These are phyloP conservation scores for Trebouxia gelatinosa DNA, from an alignment of 163 green algal species.

Conservation along the genomic window DNA sequence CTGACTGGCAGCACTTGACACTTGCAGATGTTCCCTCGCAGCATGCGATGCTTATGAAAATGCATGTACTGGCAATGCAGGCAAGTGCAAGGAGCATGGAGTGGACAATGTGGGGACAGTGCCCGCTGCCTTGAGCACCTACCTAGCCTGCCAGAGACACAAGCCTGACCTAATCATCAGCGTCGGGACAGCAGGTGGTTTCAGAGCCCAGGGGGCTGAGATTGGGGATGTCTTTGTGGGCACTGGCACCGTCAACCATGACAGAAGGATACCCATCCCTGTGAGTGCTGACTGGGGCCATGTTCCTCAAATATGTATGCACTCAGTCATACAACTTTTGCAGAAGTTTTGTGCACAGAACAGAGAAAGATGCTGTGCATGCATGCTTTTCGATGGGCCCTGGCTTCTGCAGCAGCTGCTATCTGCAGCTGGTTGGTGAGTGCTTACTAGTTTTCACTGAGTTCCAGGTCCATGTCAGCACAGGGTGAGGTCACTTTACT, in stretches of 20 bases:
- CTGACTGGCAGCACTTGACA: neutral
- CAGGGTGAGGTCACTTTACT: too few species aligned
- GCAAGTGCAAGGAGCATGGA: conserved; percentile 59
- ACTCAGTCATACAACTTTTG: too few species aligned
- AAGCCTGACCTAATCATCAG: conserved; percentile 93
- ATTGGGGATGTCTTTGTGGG: conserved; percentile 93
- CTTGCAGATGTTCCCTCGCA: neutral
- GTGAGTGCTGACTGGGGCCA: conserved; percentile 21
- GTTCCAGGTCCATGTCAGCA: too few species aligned
- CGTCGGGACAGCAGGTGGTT: conserved; percentile 91
- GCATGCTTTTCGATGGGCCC: too few species aligned
- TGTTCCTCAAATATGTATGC: neutral
- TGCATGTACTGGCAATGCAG: conserved; percentile 26
- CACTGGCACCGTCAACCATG: conserved; percentile 86
- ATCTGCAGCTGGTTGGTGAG: too few species aligned
- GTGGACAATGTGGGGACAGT: conserved; percentile 96
- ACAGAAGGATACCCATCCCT: conserved; percentile 93
- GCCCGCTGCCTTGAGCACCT: conserved; percentile 83
- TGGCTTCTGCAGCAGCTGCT: too few species aligned
- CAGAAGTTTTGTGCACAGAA: too few species aligned
- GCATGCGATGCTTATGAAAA: neutral
- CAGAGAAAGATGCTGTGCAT: too few species aligned
- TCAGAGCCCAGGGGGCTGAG: conserved; percentile 77
- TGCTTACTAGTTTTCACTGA: too few species aligned
- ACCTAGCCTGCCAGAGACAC: conserved; percentile 77